Conservation (phyloP, 1,284 basidiomycete genomes). For the Ceratobasidium sp. region DNA sequence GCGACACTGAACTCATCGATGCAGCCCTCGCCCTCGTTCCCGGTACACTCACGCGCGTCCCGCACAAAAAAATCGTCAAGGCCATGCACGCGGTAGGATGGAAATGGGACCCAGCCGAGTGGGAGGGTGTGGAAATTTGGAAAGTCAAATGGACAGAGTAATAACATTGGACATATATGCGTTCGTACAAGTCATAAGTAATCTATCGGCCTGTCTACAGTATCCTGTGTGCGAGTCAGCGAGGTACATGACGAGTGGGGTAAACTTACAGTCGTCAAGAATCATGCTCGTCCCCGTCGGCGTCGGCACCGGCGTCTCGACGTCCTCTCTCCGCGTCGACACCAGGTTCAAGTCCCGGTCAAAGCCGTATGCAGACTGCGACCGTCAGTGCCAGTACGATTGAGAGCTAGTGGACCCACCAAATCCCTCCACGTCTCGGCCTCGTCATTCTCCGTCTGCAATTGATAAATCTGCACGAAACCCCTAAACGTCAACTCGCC, state of each 20-base stretch:
- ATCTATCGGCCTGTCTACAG: background rate
- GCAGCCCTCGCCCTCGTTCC: constrained; percentile 60
- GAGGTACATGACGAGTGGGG: background rate
- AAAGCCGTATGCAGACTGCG: constrained; percentile 73
- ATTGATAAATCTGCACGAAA: constrained; percentile 77
- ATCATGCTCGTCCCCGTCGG: constrained; percentile 30
- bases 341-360: constrained; percentile 68
- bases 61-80: constrained; percentile 64
- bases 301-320: constrained; percentile 41
- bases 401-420: constrained; percentile 51
- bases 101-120: constrained; percentile 68
- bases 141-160: constrained; percentile 46
- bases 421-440: constrained; percentile 82
- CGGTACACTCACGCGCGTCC: constrained; percentile 62
- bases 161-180: background rate
- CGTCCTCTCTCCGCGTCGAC: constrained; percentile 63
- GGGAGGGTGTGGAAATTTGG: constrained; percentile 81
- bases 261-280: background rate
- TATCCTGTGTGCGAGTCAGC: background rate
- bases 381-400: constrained; percentile 36
- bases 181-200: background rate
- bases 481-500: constrained; percentile 80
- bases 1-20: constrained; percentile 73
- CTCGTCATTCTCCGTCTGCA: constrained; percentile 80
- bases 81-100: constrained; percentile 64